Base-by-base conservation (phyloP, 805 yeast genomes). In the Cyberlindnera xylosilytica region DNA sequence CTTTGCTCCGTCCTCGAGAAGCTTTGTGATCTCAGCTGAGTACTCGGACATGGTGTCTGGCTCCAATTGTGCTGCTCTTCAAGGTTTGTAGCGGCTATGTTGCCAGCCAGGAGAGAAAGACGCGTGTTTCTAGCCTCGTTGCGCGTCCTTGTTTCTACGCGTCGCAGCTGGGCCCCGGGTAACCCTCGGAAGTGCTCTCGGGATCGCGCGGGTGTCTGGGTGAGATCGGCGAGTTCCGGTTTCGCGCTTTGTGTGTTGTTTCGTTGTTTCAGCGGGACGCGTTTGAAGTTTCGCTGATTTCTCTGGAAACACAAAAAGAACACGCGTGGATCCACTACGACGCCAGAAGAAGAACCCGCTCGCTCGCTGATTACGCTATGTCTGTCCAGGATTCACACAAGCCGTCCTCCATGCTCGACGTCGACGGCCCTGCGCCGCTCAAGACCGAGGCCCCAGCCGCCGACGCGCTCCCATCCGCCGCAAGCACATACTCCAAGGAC, bases 1-100 rank as follows among this genome's bases (percentile, higher is more conserved):
- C 53, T 76, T 73, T 5, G 85, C 76, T 2, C 88, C 96, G 20
- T 75, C 76, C 4, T 76, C 70, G 6, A 86, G 62, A 17, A 82
- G 56, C 31, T 66, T 64, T 36, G 66, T 64, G 22, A 83, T 62
- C 34, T 74, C 76, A 6, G 59, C 56, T 1, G 74, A 58, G 44
- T 70, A 72, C 16, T 31, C 38, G 5, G 50, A 13, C 49, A 48
- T 47, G n/a, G n/a, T n/a, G n/a, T n/a, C 7, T 28, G 22, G 10
- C 7, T n/a, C 7, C 24, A 22, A 22, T 22, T 22, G 24, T n/a
- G n/a, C n/a, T n/a, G n/a, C n/a, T n/a, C n/a, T n/a, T n/a, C n/a
- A n/a, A n/a, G n/a, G n/a, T n/a, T n/a, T n/a, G n/a, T n/a, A n/a
- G n/a, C n/a, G n/a, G n/a, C n/a, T n/a, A n/a, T n/a, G n/a, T n/a